These are phyloP conservation scores for Picochlorum sp. DNA, from an alignment of 139 green algal genomes.

Conservation along the genomic window DNA sequence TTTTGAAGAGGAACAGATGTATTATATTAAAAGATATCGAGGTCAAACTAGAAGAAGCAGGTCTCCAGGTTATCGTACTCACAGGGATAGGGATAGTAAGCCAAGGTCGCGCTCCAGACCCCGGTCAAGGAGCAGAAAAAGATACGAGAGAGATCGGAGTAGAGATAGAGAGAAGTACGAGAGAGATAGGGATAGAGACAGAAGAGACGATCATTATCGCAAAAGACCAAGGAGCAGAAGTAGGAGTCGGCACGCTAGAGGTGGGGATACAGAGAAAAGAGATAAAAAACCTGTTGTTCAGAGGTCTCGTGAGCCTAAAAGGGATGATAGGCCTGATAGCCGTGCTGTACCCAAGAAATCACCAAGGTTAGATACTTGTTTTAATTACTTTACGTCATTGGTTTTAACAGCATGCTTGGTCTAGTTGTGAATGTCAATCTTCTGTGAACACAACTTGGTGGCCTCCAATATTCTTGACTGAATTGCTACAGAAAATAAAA, in stretches of 20 bases:
- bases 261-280: not conserved
- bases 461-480: too few relatives aligned
- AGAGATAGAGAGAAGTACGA: not conserved
- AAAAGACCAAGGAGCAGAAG: not conserved
- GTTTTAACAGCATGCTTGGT: too few relatives aligned
- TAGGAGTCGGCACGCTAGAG: not conserved
- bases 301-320: not conserved
- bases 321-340: not conserved
- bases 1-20: constrained; percentile 18
- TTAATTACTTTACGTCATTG: too few relatives aligned
- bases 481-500: too few relatives aligned
- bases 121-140: not conserved
- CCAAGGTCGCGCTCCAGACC: too few relatives aligned
- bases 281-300: not conserved
- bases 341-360: not conserved
- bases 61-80: too few relatives aligned
- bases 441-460: too few relatives aligned
- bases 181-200: not conserved
- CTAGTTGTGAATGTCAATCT: too few relatives aligned
- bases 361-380: too few relatives aligned
- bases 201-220: not conserved
- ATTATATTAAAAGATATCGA: constrained; percentile 10
- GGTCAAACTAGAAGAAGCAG: too few relatives aligned
- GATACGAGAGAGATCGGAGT: not conserved
- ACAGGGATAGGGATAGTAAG: too few relatives aligned